phyloP scores from a whole-genome alignment of 768 basidiomycete genomes.

The Termitomyces sp. region DNA sequence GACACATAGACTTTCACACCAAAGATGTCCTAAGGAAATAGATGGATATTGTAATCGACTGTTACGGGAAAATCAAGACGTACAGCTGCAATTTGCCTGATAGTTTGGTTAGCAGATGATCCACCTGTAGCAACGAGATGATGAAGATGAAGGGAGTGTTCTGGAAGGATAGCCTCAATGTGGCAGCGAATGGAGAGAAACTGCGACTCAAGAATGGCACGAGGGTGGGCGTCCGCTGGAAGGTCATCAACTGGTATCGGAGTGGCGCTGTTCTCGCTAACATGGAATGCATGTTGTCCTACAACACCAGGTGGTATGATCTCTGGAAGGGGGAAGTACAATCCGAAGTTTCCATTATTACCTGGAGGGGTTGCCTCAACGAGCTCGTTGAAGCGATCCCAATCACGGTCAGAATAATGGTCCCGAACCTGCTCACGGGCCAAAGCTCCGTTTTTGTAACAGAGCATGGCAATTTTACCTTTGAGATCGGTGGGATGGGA shows the following conservation, averaged over 20 bases:
- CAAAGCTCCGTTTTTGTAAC: conserved; percentile 86
- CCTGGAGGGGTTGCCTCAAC: conserved; percentile 51
- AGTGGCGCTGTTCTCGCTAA: conserved; percentile 16
- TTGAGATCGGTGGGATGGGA: conserved; percentile 57
- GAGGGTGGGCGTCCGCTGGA: conserved; percentile 49
- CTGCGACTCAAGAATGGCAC: conserved; percentile 81
- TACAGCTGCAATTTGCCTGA: conserved; percentile 66
- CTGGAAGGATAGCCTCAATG: conserved; percentile 60
- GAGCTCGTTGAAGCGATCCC: conserved; percentile 65
- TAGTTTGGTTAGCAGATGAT: conserved; percentile 64
- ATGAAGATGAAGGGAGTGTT: conserved; percentile 46
- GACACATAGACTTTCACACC: conserved; percentile 69
- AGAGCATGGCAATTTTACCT: conserved; percentile 84
- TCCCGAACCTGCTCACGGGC: conserved; percentile 76
- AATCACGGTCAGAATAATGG: conserved; percentile 50
- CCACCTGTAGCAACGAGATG: conserved; percentile 78
- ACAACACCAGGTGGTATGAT: conserved; percentile 78
- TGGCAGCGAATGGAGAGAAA: conserved; percentile 76
- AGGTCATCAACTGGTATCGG: conserved; percentile 28
- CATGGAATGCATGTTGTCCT: conserved; percentile 63
- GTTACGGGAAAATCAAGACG: conserved; percentile 9
- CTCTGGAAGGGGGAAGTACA: conserved; percentile 82
- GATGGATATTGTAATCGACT: background rate
- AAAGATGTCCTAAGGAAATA: conserved; percentile 54
- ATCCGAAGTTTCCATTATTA: conserved; percentile 55